Percentiles rank a stretch among this genome's conserved stretches.
phyloP scores from a whole-genome alignment of 2,329 filamentous ascomycete genomes.

The Phialemonium atrogriseum region DNA sequence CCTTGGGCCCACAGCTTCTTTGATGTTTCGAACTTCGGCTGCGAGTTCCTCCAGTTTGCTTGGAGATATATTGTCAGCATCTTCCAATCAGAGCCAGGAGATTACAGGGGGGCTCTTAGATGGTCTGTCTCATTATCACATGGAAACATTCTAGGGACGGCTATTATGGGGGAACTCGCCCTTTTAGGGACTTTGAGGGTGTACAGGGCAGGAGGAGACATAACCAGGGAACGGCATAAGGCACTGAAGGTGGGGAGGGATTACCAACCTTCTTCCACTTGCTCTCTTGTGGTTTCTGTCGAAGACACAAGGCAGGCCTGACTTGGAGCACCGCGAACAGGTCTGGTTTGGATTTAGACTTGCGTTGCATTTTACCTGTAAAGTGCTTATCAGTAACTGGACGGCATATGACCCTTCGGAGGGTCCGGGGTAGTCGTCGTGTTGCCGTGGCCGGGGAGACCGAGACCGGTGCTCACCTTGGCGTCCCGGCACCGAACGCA shows the following conservation, averaged over 20 bases:
- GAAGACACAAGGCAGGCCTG: slow-evolving; percentile 33
- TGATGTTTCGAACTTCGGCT: slow-evolving; percentile 46
- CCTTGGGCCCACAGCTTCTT: slow-evolving; percentile 34
- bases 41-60: slow-evolving; percentile 49
- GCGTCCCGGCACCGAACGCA: slow-evolving; percentile 22
- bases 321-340: slow-evolving; percentile 36
- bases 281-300: slow-evolving; percentile 39
- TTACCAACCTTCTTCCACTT: slow-evolving; percentile 31
- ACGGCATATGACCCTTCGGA: too few relatives aligned
- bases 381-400: too few relatives aligned
- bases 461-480: too few relatives aligned
- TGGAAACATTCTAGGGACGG: neutral
- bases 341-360: slow-evolving; percentile 28
- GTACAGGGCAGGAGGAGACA: neutral
- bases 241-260: neutral
- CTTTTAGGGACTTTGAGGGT: neutral
- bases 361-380: slow-evolving; percentile 35
- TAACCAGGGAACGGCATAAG: neutral
- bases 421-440: too few relatives aligned
- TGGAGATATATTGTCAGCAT: too few relatives aligned
- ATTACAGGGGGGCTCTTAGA: too few relatives aligned
- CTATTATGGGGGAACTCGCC: neutral
- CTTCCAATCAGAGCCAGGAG: too few relatives aligned
- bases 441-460: too few relatives aligned
- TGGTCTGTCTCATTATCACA: too few relatives aligned